Evolutionary conservation across 1,284 basidiomycete species (phyloP).

Genomic region (Porogramme epimiltina): DNA sequence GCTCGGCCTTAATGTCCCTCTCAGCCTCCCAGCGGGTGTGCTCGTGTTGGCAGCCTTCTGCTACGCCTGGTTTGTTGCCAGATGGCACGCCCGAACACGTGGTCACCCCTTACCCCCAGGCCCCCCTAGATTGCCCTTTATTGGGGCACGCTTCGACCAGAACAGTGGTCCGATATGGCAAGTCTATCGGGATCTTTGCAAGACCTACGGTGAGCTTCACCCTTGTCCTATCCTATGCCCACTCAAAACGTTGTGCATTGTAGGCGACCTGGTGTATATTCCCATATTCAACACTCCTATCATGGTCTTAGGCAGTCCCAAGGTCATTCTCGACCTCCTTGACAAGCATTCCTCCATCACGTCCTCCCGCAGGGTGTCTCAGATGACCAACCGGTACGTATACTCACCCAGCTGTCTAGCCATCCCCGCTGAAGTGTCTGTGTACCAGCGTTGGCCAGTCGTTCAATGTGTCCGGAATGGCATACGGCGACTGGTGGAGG

Average conservation of each 20-base stretch:
- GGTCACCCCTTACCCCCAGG: constrained; percentile 2
- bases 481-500: constrained; percentile 1
- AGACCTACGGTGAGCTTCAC: neutral
- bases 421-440: neutral
- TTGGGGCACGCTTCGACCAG: neutral
- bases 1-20: too few relatives aligned
- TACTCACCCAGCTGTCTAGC: neutral
- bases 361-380: neutral
- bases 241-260: neutral
- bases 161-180: neutral
- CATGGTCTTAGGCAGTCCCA: constrained; percentile 2
- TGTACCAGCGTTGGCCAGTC: neutral
- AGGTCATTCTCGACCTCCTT: constrained; percentile 3
- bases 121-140: neutral
- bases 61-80: neutral
- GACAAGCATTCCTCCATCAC: constrained; percentile 11
- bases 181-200: neutral
- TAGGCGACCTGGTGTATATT: constrained; percentile 7
- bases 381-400: neutral
- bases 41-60: too few relatives aligned
- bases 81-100: neutral
- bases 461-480: neutral
- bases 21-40: too few relatives aligned
- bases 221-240: neutral
- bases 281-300: neutral